Evolutionary conservation across 257 asterid genomes (phyloP).

Genomic region (Rehmannia glutinosa): DNA sequence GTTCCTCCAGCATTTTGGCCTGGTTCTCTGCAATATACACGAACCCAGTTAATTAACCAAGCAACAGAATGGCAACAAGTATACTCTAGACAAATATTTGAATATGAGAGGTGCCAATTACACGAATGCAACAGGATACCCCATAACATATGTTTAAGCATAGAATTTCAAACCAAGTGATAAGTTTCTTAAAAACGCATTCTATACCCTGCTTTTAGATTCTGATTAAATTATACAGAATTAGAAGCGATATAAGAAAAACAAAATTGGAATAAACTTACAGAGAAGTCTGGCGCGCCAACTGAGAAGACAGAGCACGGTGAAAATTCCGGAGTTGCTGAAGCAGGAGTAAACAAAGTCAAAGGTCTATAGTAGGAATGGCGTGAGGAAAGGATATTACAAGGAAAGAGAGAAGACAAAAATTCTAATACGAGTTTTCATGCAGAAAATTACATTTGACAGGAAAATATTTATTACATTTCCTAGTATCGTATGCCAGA

Average conservation of each 20-base stretch:
- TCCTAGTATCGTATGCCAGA: neutral
- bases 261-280: constrained; percentile 33
- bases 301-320: constrained; percentile 44
- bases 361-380: too few relatives aligned
- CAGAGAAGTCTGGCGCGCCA: constrained; percentile 37
- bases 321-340: constrained; percentile 47
- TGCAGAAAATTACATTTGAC: neutral
- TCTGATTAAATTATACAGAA: neutral
- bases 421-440: too few relatives aligned
- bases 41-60: neutral
- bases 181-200: neutral
- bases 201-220: neutral
- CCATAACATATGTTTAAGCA: neutral
- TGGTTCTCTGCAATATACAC: constrained; percentile 6
- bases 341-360: neutral
- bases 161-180: neutral
- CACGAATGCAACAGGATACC: too few relatives aligned
- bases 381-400: too few relatives aligned
- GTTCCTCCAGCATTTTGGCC: neutral
- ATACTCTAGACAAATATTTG: neutral
- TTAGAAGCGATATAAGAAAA: neutral
- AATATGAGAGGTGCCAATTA: neutral
- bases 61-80: neutral
- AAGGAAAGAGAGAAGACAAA: too few relatives aligned
- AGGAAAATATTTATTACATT: too few relatives aligned